Conservation (phyloP, 2,329 filamentous ascomycete species). For the Botrytis aclada region DNA sequence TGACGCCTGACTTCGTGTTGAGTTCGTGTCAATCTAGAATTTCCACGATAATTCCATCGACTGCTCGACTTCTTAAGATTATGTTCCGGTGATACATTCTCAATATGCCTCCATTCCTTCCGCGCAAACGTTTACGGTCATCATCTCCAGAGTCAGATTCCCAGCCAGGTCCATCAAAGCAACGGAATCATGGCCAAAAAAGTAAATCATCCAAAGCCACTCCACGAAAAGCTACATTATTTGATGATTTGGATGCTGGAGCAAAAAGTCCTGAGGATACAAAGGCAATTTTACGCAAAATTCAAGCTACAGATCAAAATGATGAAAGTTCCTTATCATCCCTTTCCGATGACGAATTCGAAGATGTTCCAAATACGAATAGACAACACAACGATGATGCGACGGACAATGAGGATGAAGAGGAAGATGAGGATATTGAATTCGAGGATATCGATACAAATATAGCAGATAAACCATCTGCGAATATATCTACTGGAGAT, state of each 20-base stretch:
- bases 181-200: slow-evolving; percentile 25
- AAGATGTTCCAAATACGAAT: slow-evolving; percentile 47
- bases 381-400: slow-evolving; percentile 42
- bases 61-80: neutral
- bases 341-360: slow-evolving; percentile 52
- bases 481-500: slow-evolving; percentile 57
- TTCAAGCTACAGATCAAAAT: slow-evolving; percentile 45
- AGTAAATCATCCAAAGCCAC: slow-evolving; percentile 29
- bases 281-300: slow-evolving; percentile 44
- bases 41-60: neutral
- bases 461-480: slow-evolving; percentile 37
- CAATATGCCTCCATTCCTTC: slow-evolving; percentile 64
- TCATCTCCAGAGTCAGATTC: slow-evolving; percentile 40
- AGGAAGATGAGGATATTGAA: slow-evolving; percentile 53
- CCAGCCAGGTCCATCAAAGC: slow-evolving; percentile 28
- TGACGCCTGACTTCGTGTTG: slow-evolving; percentile 10
- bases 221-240: slow-evolving; percentile 55
- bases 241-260: slow-evolving; percentile 57
- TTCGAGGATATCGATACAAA: slow-evolving; percentile 58
- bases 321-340: slow-evolving; percentile 39
- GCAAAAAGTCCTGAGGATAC: slow-evolving; percentile 43
- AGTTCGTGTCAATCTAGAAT: neutral
- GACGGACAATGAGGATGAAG: slow-evolving; percentile 42
- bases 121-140: slow-evolving; percentile 63
- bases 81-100: slow-evolving; percentile 15